phyloP scores from a whole-genome alignment of 768 basidiomycete genomes.

The Mrakia hoshinonis region DNA sequence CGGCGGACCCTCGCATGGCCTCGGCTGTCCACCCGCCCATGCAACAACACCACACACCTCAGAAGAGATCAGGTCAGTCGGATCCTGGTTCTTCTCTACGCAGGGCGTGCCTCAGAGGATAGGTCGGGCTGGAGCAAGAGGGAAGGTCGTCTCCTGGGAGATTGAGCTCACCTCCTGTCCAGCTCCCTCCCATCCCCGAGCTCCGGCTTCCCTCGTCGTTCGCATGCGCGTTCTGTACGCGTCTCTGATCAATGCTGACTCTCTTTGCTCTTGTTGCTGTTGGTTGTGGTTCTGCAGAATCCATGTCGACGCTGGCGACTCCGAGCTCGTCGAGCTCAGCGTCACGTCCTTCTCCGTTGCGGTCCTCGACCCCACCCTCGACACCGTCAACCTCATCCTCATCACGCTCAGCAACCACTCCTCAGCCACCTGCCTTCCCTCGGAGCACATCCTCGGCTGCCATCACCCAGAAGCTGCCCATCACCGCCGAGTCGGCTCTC shows the following conservation, averaged over 20 bases:
- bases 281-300: background rate
- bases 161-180: background rate
- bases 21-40: background rate
- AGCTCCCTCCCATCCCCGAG: background rate
- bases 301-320: background rate
- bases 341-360: slow-evolving; percentile 5
- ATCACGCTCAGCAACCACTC: background rate
- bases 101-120: background rate
- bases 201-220: background rate
- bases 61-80: background rate
- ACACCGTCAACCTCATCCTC: background rate
- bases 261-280: background rate
- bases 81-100: background rate
- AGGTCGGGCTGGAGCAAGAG: background rate
- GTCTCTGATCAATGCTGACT: background rate
- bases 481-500: slow-evolving; percentile 52
- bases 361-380: background rate
- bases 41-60: background rate
- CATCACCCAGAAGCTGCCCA: slow-evolving; percentile 30
- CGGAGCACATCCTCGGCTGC: background rate
- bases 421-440: background rate
- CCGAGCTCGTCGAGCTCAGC: background rate
- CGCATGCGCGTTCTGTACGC: background rate
- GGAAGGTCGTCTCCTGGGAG: background rate
- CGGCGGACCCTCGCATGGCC: too few species aligned